A percentile compares a stretch with the other conserved stretches of the same genome.
phyloP scores from a whole-genome alignment of 2,329 filamentous ascomycete species.

The Saccharata proteae region DNA sequence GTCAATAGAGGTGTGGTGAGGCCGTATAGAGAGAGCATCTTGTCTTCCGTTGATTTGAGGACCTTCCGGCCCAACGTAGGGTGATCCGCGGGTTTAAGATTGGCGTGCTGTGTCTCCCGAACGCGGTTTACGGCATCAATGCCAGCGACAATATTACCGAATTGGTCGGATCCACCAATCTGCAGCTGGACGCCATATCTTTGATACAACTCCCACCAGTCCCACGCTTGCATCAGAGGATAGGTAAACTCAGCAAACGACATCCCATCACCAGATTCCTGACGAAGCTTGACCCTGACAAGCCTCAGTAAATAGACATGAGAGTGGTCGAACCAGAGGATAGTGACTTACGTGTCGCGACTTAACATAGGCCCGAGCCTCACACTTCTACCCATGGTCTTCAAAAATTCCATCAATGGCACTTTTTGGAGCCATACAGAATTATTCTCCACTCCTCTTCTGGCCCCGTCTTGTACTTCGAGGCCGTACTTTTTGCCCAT shows the following conservation, averaged over 20 bases:
- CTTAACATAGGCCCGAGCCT: conserved; percentile 78
- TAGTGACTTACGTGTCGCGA: conserved; percentile 62
- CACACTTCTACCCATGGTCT: conserved; percentile 59
- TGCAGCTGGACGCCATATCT: conserved; percentile 63
- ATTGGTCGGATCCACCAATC: conserved; percentile 92
- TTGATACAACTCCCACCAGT: conserved; percentile 83
- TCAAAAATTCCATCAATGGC: conserved; percentile 61
- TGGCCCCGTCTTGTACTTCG: conserved; percentile 51
- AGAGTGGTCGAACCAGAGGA: background rate
- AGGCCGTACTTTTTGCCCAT: conserved; percentile 56
- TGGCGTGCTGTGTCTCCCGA: conserved; percentile 36
- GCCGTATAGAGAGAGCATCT: conserved; percentile 50
- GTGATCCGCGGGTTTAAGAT: conserved; percentile 7
- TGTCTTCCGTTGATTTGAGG: conserved; percentile 21
- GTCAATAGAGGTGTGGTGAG: conserved; percentile 87
- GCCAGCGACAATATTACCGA: conserved; percentile 86
- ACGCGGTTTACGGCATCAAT: conserved; percentile 74
- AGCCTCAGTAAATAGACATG: conserved; percentile 16
- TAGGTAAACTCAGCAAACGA: conserved; percentile 90
- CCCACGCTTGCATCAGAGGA: conserved; percentile 87
- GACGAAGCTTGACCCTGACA: conserved; percentile 61
- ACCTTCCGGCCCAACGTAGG: no score
- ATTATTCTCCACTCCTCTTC: conserved; percentile 64
- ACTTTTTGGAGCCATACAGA: conserved; percentile 67
- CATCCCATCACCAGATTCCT: conserved; percentile 83